Conservation (phyloP, 305 asterid species). For the Solanum hybrid region DNA sequence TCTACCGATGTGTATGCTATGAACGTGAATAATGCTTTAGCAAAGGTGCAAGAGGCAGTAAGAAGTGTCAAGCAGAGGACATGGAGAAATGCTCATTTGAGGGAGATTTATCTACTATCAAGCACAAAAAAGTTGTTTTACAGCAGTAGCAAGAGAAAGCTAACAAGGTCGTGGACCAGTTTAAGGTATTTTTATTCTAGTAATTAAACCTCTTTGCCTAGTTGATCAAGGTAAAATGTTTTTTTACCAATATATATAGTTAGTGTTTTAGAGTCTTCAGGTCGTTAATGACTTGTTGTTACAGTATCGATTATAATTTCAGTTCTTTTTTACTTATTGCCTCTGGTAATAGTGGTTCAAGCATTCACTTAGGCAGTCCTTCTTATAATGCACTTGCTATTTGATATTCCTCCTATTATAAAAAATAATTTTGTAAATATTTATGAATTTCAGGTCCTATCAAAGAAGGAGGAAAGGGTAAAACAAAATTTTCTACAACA, state of each 20-base stretch:
- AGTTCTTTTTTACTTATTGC: not conserved
- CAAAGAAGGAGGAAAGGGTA: constrained; percentile 53
- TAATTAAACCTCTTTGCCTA: not conserved
- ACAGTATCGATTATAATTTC: not conserved
- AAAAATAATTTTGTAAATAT: not conserved
- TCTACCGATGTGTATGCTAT: constrained; percentile 17
- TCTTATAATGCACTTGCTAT: not conserved
- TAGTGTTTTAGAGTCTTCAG: not conserved
- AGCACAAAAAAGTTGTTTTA: constrained; percentile 15
- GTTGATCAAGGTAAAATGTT: not conserved
- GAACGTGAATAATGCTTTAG: constrained; percentile 33
- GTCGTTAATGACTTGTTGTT: not conserved
- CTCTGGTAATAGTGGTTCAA: not conserved
- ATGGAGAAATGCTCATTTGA: constrained; percentile 27
- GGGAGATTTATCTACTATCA: constrained; percentile 27
- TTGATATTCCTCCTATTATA: not conserved
- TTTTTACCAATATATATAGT: not conserved
- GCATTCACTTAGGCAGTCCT: not conserved
- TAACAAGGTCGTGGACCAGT: constrained; percentile 31
- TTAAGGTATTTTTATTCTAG: constrained; percentile 40
- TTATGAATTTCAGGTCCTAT: constrained; percentile 20
- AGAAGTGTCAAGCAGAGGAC: constrained; percentile 33
- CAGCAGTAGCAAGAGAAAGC: constrained; percentile 29
- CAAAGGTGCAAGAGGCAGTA: constrained; percentile 45
- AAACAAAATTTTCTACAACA: constrained; percentile 12